These are phyloP conservation scores for Yamadazyma takamatsuzukensis DNA, from an alignment of 805 yeast genomes.

Conservation along the genomic window DNA sequence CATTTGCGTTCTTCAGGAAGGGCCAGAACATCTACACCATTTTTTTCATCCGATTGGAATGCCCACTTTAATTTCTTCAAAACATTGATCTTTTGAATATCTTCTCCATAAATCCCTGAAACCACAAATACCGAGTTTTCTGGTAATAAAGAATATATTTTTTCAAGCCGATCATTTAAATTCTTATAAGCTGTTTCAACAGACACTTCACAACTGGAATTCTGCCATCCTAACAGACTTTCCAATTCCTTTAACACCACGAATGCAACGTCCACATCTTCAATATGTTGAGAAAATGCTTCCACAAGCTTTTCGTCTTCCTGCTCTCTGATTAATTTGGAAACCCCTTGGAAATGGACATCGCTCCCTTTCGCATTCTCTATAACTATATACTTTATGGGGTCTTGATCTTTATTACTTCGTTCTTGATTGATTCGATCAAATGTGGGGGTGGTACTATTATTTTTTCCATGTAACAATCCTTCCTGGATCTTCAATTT, in stretches of 20 bases:
- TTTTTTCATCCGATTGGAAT: slow-evolving; percentile 42
- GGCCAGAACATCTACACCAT: slow-evolving; percentile 38
- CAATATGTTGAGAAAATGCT: slow-evolving; percentile 30
- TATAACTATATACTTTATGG: slow-evolving; percentile 6
- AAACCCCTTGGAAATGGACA: not conserved
- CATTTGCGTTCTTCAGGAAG: slow-evolving; percentile 41
- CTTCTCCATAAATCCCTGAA: slow-evolving; percentile 9
- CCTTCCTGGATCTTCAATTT: slow-evolving; percentile 71
- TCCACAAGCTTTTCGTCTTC: slow-evolving; percentile 61
- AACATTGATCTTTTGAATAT: not conserved
- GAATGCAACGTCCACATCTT: slow-evolving; percentile 45
- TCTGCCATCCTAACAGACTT: slow-evolving; percentile 8
- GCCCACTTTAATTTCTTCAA: slow-evolving; percentile 16
- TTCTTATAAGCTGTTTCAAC: slow-evolving; percentile 16
- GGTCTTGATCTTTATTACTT: not conserved
- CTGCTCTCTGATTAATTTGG: slow-evolving; percentile 27
- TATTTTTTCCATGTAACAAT: slow-evolving; percentile 50
- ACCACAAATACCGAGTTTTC: slow-evolving; percentile 57
- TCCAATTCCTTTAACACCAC: slow-evolving; percentile 61
- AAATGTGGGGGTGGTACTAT: slow-evolving; percentile 23
- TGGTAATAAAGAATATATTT: slow-evolving; percentile 53
- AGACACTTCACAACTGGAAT: slow-evolving; percentile 5
- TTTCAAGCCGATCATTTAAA: slow-evolving; percentile 43
- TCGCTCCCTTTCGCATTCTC: slow-evolving; percentile 4
- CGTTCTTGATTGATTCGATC: slow-evolving; percentile 14